Evolutionary conservation across 2,329 filamentous ascomycete genomes (phyloP), one percentile per base, ranked within the genome.

Genomic region (Leptosphaerulina australis): DNA sequence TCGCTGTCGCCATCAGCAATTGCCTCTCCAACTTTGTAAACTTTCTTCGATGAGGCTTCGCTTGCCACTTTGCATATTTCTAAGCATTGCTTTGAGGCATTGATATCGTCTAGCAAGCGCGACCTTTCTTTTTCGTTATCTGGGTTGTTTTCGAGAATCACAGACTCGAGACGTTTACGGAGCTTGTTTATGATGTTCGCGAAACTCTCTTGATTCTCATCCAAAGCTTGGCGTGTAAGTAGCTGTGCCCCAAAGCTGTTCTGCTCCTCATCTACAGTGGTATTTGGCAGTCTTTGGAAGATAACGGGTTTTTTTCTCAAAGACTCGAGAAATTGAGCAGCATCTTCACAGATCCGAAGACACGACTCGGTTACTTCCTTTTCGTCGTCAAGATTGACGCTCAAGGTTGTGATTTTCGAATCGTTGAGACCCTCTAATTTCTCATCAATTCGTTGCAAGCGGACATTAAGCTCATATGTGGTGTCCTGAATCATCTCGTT

Each of bases 401-500:
- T 21, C 8, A 43, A 25, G 28, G 40, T 41, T 15, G 29, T 20
- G 22, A 28, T 10, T 35, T 18, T 45, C 10, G n/a, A 31, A 11
- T 6, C 33, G 20, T 26, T 3, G 33, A 7, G 21, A 24, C 7
- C 14, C 28, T 45, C 25, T 36, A 52, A 17, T 33, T 52, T 52
- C 11, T 43, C 31, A 26, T 52, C 49, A n/a, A 52, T 31, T 26
- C 43, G 41, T n/a, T 46, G 30, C 25, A 52, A 18, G 25, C 17
- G 49, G 20, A 52, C 26, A 12, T 52, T 45, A 24, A 52, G 49
- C 15, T 41, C 37, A 38, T 52, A 17, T 12, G 41, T 26, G 3
- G 49, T 52, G 36, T 47, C 15, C 26, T 47, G 41, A 6, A 52
- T 38, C 49, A 52, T 46, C 17, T 52, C 49, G 18, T 52, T 52